These are phyloP conservation scores for Hevea brasiliensis DNA, from an alignment of 345 rosid species.

Conservation along the genomic window DNA sequence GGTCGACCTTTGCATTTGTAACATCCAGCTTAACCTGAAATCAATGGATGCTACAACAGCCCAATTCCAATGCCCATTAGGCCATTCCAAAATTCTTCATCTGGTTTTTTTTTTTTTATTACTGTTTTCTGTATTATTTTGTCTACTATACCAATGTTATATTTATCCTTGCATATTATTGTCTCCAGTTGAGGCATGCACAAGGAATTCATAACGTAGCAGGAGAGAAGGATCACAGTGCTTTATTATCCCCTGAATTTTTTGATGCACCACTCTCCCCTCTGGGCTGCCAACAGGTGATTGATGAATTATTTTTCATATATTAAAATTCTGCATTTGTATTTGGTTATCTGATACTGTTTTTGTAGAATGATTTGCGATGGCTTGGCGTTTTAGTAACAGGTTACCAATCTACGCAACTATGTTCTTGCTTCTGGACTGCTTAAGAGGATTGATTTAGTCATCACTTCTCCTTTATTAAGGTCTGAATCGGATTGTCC, in stretches of 20 bases:
- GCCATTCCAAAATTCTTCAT: slow-evolving; percentile 53
- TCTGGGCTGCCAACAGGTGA: slow-evolving; percentile 58
- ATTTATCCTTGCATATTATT: too few relatives aligned
- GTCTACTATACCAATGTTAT: too few relatives aligned
- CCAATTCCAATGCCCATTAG: slow-evolving; percentile 39
- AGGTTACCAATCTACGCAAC: slow-evolving; percentile 44
- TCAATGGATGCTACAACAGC: slow-evolving; percentile 35
- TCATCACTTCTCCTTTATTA: slow-evolving; percentile 54
- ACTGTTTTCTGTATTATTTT: neutral
- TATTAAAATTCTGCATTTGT: too few relatives aligned
- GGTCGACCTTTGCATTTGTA: too few relatives aligned
- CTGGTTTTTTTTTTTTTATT: slow-evolving; percentile 26
- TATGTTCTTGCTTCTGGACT: slow-evolving; percentile 39
- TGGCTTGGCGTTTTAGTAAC: too few relatives aligned
- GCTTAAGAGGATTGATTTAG: slow-evolving; percentile 43
- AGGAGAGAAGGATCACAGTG: slow-evolving; percentile 42
- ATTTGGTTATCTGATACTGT: too few relatives aligned
- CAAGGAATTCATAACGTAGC: slow-evolving; percentile 66
- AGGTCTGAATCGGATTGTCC: too few relatives aligned
- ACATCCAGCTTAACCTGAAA: too few relatives aligned
- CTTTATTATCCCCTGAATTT: slow-evolving; percentile 46
- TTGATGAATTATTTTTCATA: too few relatives aligned
- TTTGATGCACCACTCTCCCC: slow-evolving; percentile 65
- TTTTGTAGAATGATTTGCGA: neutral
- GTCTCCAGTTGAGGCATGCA: slow-evolving; percentile 70